Evolutionary conservation across 441 rosid species (phyloP).

Genomic region (Bocquillonia castaneifolia): DNA sequence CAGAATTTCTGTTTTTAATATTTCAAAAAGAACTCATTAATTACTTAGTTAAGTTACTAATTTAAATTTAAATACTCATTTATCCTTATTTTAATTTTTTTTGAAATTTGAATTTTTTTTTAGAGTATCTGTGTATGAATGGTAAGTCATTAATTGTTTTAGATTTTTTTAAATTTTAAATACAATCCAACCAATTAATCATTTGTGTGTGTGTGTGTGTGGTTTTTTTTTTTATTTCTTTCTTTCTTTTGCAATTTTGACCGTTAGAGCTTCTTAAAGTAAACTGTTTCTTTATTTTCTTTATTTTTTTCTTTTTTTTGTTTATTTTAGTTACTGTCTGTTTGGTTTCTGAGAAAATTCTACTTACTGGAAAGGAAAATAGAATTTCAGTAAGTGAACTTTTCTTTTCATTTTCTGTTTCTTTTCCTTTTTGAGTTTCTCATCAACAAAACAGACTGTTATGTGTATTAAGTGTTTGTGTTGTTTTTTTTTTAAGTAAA

Average conservation of each 20-base stretch:
- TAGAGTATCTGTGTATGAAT: neutral
- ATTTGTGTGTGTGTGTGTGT: neutral
- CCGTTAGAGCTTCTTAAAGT: constrained; percentile 16
- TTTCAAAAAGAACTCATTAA: neutral
- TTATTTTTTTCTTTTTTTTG: constrained; percentile 3
- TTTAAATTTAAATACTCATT: neutral
- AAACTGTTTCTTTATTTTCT: neutral
- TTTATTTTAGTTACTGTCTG: constrained; percentile 17
- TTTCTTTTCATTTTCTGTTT: neutral
- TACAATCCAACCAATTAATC: too few species aligned
- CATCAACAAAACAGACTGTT: constrained; percentile 15
- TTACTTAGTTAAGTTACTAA: neutral
- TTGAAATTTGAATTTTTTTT: constrained; percentile 18
- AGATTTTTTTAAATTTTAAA: neutral
- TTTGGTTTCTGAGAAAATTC: constrained; percentile 35
- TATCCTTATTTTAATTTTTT: neutral
- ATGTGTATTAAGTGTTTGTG: neutral
- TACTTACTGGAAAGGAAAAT: constrained; percentile 14
- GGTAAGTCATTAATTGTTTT: constrained; percentile 13
- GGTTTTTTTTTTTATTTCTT: neutral
- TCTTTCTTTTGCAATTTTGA: neutral
- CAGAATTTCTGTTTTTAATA: neutral
- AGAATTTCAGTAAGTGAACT: neutral
- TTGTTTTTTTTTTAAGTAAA: neutral
- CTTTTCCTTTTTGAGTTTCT: constrained; percentile 5